These are phyloP conservation scores for Fusarium sp. DNA, from an alignment of 2,329 filamentous ascomycete genomes.

Conservation along the genomic window DNA sequence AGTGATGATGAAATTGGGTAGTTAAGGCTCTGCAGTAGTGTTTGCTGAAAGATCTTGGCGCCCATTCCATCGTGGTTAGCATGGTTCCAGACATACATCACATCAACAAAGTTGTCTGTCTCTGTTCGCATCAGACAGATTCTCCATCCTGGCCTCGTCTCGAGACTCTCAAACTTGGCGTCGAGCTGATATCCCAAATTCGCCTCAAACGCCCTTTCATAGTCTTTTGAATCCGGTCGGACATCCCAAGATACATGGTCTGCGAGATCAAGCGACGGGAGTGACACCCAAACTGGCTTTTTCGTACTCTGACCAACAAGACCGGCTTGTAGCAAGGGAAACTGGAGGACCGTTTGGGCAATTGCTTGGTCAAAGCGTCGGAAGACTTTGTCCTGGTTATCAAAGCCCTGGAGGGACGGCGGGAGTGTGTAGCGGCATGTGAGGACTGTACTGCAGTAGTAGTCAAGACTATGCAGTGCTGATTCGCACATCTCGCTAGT, in stretches of 20 bases:
- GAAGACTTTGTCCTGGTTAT: neutral
- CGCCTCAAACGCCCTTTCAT: neutral
- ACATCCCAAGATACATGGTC: conserved; percentile 2
- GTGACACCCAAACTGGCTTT: neutral
- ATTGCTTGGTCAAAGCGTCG: neutral
- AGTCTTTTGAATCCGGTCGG: accelerated
- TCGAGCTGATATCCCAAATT: conserved; percentile 2
- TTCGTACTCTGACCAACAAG: neutral
- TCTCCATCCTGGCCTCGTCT: neutral
- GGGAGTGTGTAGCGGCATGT: conserved; percentile 5
- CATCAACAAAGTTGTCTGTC: neutral
- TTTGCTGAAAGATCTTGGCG: neutral
- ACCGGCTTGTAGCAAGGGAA: neutral
- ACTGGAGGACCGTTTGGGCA: neutral
- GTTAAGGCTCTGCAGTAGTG: neutral
- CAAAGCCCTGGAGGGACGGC: neutral
- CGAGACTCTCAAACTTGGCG: neutral
- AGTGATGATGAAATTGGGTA: neutral
- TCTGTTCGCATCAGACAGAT: neutral
- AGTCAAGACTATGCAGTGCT: neutral
- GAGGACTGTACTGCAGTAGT: neutral
- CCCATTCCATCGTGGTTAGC: neutral
- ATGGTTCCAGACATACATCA: conserved; percentile 5
- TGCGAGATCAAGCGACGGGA: neutral
- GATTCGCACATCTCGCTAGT: conserved; percentile 5